Conservation (phyloP, 768 basidiomycete species). For the Amanita inopinata region DNA sequence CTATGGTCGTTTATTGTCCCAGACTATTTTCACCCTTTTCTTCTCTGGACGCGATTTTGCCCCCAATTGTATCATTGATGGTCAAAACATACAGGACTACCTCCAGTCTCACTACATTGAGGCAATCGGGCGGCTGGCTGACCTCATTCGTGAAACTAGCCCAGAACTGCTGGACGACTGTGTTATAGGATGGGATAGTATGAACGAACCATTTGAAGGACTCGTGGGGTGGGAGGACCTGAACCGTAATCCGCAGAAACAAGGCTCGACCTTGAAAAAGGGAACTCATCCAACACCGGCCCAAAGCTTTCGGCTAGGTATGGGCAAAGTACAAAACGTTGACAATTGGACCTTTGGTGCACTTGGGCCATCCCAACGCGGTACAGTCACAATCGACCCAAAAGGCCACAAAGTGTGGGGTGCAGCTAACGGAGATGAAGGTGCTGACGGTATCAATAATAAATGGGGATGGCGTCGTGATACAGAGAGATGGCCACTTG, state of each 20-base stretch:
- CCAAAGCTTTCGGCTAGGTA: constrained; percentile 77
- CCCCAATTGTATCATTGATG: constrained; percentile 85
- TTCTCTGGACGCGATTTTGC: constrained; percentile 87
- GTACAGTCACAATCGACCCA: constrained; percentile 77
- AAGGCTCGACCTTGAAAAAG: constrained; percentile 71
- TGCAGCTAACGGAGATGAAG: constrained; percentile 18
- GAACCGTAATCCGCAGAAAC: constrained; percentile 47
- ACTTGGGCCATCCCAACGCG: constrained; percentile 67
- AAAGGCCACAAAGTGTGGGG: constrained; percentile 59
- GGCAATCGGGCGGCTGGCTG: constrained; percentile 68
- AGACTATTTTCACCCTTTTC: constrained; percentile 92
- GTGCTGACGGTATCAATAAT: constrained; percentile 41
- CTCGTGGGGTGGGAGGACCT: constrained; percentile 62
- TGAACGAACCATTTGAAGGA: constrained; percentile 94
- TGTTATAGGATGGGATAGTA: constrained; percentile 92
- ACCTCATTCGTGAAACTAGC: constrained; percentile 65
- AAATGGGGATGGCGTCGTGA: constrained; percentile 83
- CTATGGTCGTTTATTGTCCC: constrained; percentile 78
- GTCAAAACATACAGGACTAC: constrained; percentile 86
- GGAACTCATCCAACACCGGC: constrained; percentile 82
- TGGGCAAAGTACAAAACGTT: constrained; percentile 76
- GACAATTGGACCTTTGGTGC: constrained; percentile 75
- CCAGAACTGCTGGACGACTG: constrained; percentile 68
- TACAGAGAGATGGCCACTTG: constrained; percentile 52
- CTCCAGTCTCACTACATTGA: constrained; percentile 68